A percentile compares a stretch with the other conserved stretches of the same genome.
These are phyloP conservation scores for Agaricus sinodeliciosus DNA, from an alignment of 768 basidiomycete genomes.

Conservation along the genomic window DNA sequence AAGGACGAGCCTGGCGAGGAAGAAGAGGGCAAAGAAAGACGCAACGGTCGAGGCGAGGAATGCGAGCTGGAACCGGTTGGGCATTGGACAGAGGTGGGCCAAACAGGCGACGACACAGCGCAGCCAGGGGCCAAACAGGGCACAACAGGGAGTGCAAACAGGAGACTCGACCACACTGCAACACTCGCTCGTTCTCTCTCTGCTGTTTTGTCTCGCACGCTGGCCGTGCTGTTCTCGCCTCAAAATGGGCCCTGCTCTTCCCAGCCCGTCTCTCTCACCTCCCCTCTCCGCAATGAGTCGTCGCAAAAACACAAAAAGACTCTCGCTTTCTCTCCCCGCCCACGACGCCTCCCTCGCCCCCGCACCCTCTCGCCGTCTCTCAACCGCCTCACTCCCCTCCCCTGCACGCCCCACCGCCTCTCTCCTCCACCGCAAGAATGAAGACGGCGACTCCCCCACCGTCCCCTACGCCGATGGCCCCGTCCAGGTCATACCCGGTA, in stretches of 20 bases:
- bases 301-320: constrained; percentile 70
- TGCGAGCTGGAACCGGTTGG: constrained; percentile 47
- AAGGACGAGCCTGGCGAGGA: constrained; percentile 34
- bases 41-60: constrained; percentile 48
- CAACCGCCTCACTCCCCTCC: constrained; percentile 63
- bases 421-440: constrained; percentile 57
- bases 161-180: no score
- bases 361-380: constrained; percentile 58
- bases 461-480: constrained; percentile 79
- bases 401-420: constrained; percentile 43
- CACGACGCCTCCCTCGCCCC: constrained; percentile 49
- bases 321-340: constrained; percentile 62
- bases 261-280: constrained; percentile 47
- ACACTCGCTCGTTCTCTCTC: no score
- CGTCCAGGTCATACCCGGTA: constrained; percentile 73
- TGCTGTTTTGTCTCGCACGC: constrained; percentile 34
- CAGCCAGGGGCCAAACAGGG: not conserved
- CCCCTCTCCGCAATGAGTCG: constrained; percentile 33
- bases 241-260: constrained; percentile 28
- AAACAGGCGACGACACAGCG: constrained; percentile 2
- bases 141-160: not conserved
- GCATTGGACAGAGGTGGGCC: constrained; percentile 30
- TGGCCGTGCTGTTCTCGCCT: constrained; percentile 27
- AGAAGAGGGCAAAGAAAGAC: constrained; percentile 42
- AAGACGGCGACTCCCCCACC: constrained; percentile 47